Percentiles rank a stretch among this genome's conserved stretches.
phyloP scores from a whole-genome alignment of 495 filamentous ascomycete species.

The Penicillium paradoxum region DNA sequence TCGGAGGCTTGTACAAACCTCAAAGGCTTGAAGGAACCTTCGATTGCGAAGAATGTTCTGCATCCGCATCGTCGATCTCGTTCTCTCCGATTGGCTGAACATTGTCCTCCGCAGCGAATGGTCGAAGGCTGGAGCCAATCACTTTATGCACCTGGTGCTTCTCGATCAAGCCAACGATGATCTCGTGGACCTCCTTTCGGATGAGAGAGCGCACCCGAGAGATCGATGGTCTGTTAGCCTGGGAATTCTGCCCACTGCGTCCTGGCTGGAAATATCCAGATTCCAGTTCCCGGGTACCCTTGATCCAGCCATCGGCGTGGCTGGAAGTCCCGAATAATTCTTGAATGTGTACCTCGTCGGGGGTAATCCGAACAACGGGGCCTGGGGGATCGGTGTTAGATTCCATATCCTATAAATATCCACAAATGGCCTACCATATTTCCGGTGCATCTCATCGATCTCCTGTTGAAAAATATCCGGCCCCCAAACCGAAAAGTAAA shows the following conservation, averaged over 20 bases:
- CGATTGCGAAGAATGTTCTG: background rate
- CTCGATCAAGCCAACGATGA: slow-evolving; percentile 14
- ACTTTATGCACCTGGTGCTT: slow-evolving; percentile 15
- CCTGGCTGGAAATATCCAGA: slow-evolving; percentile 2
- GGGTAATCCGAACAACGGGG: slow-evolving; percentile 26
- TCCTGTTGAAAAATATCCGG: slow-evolving; percentile 34
- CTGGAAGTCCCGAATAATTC: slow-evolving; percentile 11
- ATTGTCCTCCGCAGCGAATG: background rate
- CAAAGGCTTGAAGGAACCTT: background rate
- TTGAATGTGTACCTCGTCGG: slow-evolving; percentile 21
- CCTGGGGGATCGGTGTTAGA: slow-evolving; percentile 12
- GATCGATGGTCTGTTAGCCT: slow-evolving; percentile 13
- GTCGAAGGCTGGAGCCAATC: slow-evolving; percentile 3
- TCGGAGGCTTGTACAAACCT: background rate
- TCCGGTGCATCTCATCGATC: slow-evolving; percentile 42
- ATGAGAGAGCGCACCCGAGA: slow-evolving; percentile 17
- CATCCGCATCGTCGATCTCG: slow-evolving; percentile 15
- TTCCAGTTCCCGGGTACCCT: slow-evolving; percentile 9
- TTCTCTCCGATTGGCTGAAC: slow-evolving; percentile 1
- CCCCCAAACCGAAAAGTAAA: slow-evolving; percentile 42
- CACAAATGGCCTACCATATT: slow-evolving; percentile 24
- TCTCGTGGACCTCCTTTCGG: slow-evolving; percentile 15
- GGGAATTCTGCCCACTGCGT: slow-evolving; percentile 1
- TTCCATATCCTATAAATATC: background rate
- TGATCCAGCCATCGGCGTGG: slow-evolving; percentile 18